These are phyloP conservation scores for Daldinia childiae DNA, from an alignment of 495 filamentous ascomycete species.

Conservation along the genomic window DNA sequence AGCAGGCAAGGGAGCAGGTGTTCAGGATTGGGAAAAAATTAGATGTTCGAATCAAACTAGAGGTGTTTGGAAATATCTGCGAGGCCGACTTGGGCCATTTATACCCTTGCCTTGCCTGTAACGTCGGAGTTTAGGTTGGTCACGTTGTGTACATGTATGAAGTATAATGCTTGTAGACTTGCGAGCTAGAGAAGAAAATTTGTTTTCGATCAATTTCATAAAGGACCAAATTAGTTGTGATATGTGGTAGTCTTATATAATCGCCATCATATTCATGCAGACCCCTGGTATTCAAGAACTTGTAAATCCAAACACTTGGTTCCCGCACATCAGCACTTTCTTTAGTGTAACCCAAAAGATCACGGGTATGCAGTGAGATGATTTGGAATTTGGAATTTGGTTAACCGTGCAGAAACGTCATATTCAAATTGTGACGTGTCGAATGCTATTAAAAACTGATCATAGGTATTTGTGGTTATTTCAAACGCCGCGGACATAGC, in stretches of 20 bases:
- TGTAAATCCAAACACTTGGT: neutral
- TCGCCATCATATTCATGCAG: too few species aligned
- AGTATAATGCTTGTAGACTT: slow-evolving; percentile 13
- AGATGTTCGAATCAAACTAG: slow-evolving; percentile 31
- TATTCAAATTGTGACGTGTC: slow-evolving; percentile 1
- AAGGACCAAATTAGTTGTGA: neutral
- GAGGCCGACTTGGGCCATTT: slow-evolving; percentile 30
- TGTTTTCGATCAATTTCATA: neutral
- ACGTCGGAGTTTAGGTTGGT: slow-evolving; percentile 38
- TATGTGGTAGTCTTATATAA: neutral
- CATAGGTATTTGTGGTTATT: neutral
- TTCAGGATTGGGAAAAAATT: slow-evolving; percentile 37
- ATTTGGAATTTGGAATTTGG: neutral
- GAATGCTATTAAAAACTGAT: neutral
- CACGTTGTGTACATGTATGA: slow-evolving; percentile 21
- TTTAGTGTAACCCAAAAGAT: neutral
- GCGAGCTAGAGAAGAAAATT: slow-evolving; percentile 1
- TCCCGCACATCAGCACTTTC: neutral
- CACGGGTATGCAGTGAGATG: slow-evolving; percentile 1
- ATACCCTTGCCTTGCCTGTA: slow-evolving; percentile 30
- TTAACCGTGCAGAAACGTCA: neutral
- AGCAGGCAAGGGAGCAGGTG: slow-evolving; percentile 36
- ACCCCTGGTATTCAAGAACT: neutral
- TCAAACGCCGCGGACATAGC: neutral
- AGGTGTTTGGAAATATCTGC: slow-evolving; percentile 25